Conservation (phyloP, 1,284 basidiomycete genomes). For the Phlebopus sp. region DNA sequence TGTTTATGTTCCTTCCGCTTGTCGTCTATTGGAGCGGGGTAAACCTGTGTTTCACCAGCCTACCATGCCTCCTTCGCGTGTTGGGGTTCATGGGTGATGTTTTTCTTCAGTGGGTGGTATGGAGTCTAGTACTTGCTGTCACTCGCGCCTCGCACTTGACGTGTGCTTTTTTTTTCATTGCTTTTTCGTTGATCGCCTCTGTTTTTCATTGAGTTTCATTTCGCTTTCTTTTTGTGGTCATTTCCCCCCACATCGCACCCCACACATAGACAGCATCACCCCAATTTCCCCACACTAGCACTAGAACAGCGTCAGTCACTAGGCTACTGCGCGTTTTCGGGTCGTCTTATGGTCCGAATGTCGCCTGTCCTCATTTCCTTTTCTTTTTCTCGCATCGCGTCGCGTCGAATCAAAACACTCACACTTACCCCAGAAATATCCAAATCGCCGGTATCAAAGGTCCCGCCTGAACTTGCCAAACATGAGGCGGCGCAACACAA, state of each 20-base stretch:
- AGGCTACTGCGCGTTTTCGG: too few species aligned
- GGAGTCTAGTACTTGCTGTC: not conserved
- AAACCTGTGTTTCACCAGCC: too few species aligned
- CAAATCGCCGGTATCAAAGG: slow-evolving; percentile 90
- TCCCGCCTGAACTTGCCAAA: slow-evolving; percentile 80
- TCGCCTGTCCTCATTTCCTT: not conserved
- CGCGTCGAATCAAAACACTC: not conserved
- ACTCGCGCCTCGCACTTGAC: not conserved
- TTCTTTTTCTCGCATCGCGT: not conserved
- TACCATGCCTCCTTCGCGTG: too few species aligned
- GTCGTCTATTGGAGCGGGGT: too few species aligned
- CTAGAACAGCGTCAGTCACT: too few species aligned
- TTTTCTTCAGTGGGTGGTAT: too few species aligned
- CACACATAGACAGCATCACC: not conserved
- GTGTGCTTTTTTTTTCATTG: not conserved
- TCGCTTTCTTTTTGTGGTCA: slow-evolving; percentile 7
- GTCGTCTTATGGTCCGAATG: not conserved
- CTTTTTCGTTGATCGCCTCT: too few species aligned
- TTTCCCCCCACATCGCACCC: slow-evolving; percentile 9
- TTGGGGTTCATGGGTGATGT: too few species aligned
- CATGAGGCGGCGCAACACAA: slow-evolving; percentile 89
- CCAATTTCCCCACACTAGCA: slow-evolving; percentile 19
- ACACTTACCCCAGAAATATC: slow-evolving; percentile 65
- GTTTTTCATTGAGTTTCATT: slow-evolving; percentile 4
- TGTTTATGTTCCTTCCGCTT: too few species aligned